Base-by-base conservation (phyloP, 768 basidiomycete species). In the Leccinum incarnatum region DNA sequence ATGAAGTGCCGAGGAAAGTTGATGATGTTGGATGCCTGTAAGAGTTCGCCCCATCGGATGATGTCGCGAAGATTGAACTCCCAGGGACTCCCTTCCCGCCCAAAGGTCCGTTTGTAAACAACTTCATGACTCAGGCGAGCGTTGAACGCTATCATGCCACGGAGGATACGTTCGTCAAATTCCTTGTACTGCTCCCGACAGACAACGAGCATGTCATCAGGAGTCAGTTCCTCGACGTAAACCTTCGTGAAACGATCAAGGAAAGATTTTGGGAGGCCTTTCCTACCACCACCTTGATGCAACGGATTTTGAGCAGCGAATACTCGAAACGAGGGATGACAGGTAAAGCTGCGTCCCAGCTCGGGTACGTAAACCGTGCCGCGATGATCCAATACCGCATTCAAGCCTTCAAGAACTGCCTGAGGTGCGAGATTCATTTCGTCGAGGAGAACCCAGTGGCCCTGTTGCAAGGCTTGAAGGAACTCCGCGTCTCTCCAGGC, bases 361-460 rank as follows among this genome's bases (percentile, higher is more conserved):
- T 98, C 97, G 3, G 97, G 97, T 45, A 99, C 89, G 73, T 88
- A 98, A 25, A 97, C 93, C 1, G 88, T 86, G 29, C 97, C 96
- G 53, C 97, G 87, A 73, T 98, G 96, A 73, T 99, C 97, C 30
- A 99, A 76, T 10, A 96, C 85, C 1, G 97, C 94, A 68, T 99
- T 99, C 42, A 99, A 83, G 29, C 97, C 97, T 75, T 99, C 97
- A 2, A 99, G 83, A 5, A 99, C 89, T 0, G 97, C 88, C 68
- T 99, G 96, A 30, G 96, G 93, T 0, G 96, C 96, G 40, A 99
- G 81, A 69, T 99, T 99, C 97, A 99, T 98, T 72, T 99, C 97
- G 69, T 99, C 97, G 10, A 99, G 82, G 6, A 99, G 83, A 5
- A 98, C 96, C 97, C 97, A 99, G 59, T 93, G 87, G 1, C 97